Base-by-base conservation (phyloP, 805 yeast species). In the Metschnikowia cubensis region DNA sequence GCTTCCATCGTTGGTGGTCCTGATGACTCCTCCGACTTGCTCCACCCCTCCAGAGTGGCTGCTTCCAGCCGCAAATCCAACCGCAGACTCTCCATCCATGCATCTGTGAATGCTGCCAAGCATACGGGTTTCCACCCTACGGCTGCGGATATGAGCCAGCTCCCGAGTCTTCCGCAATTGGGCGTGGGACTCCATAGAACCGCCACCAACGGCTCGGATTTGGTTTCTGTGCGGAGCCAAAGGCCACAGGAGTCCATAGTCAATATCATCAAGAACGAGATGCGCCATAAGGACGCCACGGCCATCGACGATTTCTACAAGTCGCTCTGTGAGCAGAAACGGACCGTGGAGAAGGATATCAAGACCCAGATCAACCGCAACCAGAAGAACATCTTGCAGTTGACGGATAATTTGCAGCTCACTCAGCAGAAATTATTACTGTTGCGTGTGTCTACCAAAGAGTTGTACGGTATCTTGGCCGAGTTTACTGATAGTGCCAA, bases 261-360 rank as follows among this genome's bases (percentile, higher is more conserved):
- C 21, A 46, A 35, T n/a, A 48, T 50, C 33, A 65, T 72, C 31
- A 50, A 55, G 18, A 54, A 54, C 8, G 79, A 81, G 48, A 63
- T 88, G 52, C 70, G 81, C 10, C 79, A 81, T 53, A 88, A 89
- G 1, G 79, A 85, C 6, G 92, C 91, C 2, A 66, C 80, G 1
- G 87, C 84, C 52, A 85, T 88, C 33, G 90, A 87, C 58, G 81
- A 79, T 48, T 86, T 85, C 65, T 81, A 84, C 51, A 75, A 80
- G 17, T 77, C 75, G 47, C 68, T 87, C 54, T 59, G 66, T 1
- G 69, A 73, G 37, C 73, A 85, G 55, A 77, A 80, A 36, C 62
- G 68, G 3, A 63, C 75, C 40, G 78, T 86, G 36, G 78, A 78
- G 17, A 69, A 70, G 22, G 87, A 84, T 52, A 80, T 85, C 45